These are phyloP conservation scores for Chaetomiaceae sp. DNA, from an alignment of 2,329 filamentous ascomycete genomes.

Conservation along the genomic window DNA sequence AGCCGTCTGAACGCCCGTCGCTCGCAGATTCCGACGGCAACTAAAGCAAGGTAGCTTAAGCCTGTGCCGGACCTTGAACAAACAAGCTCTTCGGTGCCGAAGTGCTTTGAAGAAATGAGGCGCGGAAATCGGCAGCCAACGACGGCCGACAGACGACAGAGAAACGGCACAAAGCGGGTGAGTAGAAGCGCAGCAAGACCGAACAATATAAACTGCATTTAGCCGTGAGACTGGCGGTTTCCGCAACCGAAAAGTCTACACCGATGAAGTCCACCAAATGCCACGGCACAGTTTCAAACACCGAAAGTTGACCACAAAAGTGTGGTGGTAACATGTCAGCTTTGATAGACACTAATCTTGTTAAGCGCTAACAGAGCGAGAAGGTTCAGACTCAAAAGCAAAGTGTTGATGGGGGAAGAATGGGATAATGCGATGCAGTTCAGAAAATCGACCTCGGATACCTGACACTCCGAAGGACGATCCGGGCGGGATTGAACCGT, in stretches of 20 bases:
- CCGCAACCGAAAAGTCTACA: background rate
- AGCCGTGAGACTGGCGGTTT: background rate
- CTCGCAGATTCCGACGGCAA: background rate
- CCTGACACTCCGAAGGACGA: no score
- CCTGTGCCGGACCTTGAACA: background rate
- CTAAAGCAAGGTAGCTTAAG: background rate
- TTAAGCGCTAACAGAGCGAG: no score
- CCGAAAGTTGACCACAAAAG: no score
- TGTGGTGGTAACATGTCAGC: no score
- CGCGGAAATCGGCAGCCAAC: background rate
- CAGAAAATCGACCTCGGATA: no score
- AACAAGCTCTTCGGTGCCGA: background rate
- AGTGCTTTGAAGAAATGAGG: background rate
- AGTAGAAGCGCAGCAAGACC: background rate
- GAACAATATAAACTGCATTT: background rate
- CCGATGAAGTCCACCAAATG: background rate
- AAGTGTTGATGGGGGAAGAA: no score
- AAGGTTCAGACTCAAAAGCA: no score
- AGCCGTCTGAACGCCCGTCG: background rate
- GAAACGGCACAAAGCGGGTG: background rate
- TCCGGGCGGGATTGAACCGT: no score
- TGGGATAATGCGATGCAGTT: no score
- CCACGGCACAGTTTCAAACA: no score
- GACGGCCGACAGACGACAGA: background rate
- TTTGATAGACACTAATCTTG: no score